Base-by-base conservation (phyloP, 1,284 basidiomycete species). In the Vanrija sp. region DNA sequence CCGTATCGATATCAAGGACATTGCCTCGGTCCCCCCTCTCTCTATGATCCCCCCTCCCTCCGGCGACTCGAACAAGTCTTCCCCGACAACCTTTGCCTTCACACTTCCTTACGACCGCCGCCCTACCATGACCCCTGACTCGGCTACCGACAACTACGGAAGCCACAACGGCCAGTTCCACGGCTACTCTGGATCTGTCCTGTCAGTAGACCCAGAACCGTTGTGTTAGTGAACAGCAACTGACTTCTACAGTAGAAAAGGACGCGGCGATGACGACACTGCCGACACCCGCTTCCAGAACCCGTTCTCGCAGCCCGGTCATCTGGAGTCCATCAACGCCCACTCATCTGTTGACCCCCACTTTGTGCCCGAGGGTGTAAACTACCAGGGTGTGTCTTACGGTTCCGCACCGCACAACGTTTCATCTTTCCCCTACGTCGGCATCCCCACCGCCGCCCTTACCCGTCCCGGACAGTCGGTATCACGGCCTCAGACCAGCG, bases 71-170 rank as follows among this genome's bases (percentile, higher is more conserved):
- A 34, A 12, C 9, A 34, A 34, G 34, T 34, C 34, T 34, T 34
- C 34, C 34, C 34, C 34, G 9, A 34, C 34, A 15, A 34, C 9
- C 34, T 34, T 34, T 34, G 34, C 34, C 34, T 34, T 34, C 5
- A 34, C 34, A 8, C 34, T 34, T 5, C 34, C 34, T 34, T 34
- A 34, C 34, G 34, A 34, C 34, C 34, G 34, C 34, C 34, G 34
- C 14, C 34, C 34, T 5, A 34, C 34, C 34, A 34, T 34, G 34
- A 34, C 34, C 34, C 34, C 34, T 12, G 34, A 67, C 71, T 6
- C 62, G 72, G 19, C 61, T 72, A 43, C 74, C 74, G 8, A 71
- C 73, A 2, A 75, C 74, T 3, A 69, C 71, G 14, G 68, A 65
- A 18, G 73, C 72, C 9, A 65, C 68, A 2, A 45, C 71, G n/a